phyloP scores from a whole-genome alignment of 2,329 filamentous ascomycete species.

The Monosporascus sp. region DNA sequence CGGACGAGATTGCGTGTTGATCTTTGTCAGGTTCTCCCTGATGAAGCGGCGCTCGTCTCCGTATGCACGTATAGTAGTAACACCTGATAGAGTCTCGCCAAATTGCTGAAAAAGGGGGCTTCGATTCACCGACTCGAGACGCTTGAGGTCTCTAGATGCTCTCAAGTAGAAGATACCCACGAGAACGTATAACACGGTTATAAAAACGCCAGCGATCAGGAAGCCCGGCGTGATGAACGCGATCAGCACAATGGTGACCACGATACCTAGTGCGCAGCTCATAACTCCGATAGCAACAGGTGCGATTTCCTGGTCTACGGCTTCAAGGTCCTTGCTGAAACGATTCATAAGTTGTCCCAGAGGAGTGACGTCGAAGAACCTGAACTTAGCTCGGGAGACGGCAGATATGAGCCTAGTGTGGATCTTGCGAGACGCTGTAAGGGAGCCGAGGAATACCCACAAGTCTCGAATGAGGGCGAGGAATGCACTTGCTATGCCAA shows the following conservation, averaged over 20 bases:
- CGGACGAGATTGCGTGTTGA: conserved; percentile 86
- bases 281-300: conserved; percentile 77
- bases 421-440: conserved; percentile 79
- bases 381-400: conserved; percentile 86
- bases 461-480: conserved; percentile 78
- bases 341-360: conserved; percentile 96
- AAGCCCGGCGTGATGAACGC: conserved; percentile 86
- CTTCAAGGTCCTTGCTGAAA: conserved; percentile 95
- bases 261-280: conserved; percentile 58
- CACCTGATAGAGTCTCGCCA: conserved; percentile 87
- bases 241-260: conserved; percentile 85
- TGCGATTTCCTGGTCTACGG: conserved; percentile 92
- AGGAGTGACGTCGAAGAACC: conserved; percentile 95
- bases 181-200: conserved; percentile 73
- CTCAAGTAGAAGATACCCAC: conserved; percentile 85
- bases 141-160: conserved; percentile 91
- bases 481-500: conserved; percentile 72
- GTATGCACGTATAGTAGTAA: conserved; percentile 95
- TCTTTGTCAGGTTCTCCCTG: conserved; percentile 77
- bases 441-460: conserved; percentile 87
- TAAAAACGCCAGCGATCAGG: conserved; percentile 79
- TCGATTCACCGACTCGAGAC: conserved; percentile 86
- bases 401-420: conserved; percentile 73
- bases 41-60: conserved; percentile 92
- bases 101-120: conserved; percentile 98